These are phyloP conservation scores for Herpotrichia juniperi DNA, from an alignment of 2,329 filamentous ascomycete genomes.

Conservation along the genomic window DNA sequence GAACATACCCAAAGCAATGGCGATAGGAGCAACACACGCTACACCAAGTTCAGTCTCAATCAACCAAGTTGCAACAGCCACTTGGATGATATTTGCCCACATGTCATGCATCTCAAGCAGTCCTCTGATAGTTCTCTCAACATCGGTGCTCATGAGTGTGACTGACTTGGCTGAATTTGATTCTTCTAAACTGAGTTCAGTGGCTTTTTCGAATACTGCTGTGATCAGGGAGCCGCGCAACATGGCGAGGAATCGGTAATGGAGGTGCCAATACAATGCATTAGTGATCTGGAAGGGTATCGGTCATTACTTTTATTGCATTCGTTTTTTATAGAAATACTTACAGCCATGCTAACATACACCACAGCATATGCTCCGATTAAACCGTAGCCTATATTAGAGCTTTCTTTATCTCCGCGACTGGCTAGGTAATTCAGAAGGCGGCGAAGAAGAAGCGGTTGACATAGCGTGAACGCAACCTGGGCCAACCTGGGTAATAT, in stretches of 20 bases:
- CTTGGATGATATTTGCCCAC: slow-evolving; percentile 51
- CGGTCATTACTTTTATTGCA: slow-evolving; percentile 5
- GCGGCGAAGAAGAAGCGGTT: neutral
- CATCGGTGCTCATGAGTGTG: slow-evolving; percentile 55
- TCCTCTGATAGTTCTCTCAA: slow-evolving; percentile 51
- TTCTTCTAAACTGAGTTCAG: slow-evolving; percentile 32
- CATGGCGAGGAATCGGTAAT: slow-evolving; percentile 38
- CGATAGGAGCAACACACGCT: slow-evolving; percentile 53
- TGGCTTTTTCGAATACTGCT: slow-evolving; percentile 58
- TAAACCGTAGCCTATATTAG: slow-evolving; percentile 48
- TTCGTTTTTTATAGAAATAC: slow-evolving; percentile 18
- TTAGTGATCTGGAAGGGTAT: slow-evolving; percentile 39
- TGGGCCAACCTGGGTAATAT: neutral
- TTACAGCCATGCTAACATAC: slow-evolving; percentile 50
- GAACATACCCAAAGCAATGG: slow-evolving; percentile 16
- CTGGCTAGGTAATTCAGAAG: neutral
- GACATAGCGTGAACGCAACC: neutral
- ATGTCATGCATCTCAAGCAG: slow-evolving; percentile 47
- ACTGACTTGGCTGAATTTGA: slow-evolving; percentile 44
- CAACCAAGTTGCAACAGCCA: slow-evolving; percentile 54
- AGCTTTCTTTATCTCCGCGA: slow-evolving; percentile 20
- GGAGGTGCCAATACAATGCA: slow-evolving; percentile 21
- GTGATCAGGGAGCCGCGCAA: slow-evolving; percentile 52
- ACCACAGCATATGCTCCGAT: slow-evolving; percentile 52
- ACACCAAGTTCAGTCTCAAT: slow-evolving; percentile 50